These are phyloP conservation scores for Phytophthora sp. DNA, from an alignment of 352 stramenopile species.

Conservation along the genomic window DNA sequence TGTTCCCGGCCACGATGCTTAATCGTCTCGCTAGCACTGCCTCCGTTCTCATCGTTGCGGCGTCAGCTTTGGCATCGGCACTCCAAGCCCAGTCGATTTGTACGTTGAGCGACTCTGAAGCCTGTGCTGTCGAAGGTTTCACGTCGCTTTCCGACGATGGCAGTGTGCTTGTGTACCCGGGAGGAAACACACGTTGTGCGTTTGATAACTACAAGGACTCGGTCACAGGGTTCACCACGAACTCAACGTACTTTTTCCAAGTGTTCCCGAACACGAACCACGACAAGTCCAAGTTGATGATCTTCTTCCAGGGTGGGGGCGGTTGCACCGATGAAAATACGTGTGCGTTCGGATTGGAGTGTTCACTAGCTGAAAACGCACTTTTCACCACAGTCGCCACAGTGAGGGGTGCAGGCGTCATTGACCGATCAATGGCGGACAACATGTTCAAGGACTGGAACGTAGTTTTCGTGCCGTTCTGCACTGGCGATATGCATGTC, in stretches of 20 bases:
- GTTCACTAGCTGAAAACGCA: constrained; percentile 27
- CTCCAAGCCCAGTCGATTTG: constrained; percentile 21
- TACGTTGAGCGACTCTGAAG: constrained; percentile 24
- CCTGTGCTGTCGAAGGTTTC: constrained; percentile 29
- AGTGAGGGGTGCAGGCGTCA: constrained; percentile 41
- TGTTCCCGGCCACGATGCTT: constrained; percentile 4
- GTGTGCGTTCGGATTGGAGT: constrained; percentile 58
- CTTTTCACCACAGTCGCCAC: constrained; percentile 47
- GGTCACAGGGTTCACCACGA: constrained; percentile 30
- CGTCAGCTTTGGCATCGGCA: not conserved
- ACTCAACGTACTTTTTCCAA: too few species aligned
- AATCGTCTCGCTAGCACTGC: not conserved
- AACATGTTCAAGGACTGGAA: constrained; percentile 72
- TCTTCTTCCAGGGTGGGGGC: constrained; percentile 62
- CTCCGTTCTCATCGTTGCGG: constrained; percentile 4
- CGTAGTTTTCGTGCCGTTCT: constrained; percentile 68
- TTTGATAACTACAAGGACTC: constrained; percentile 42
- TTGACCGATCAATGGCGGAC: constrained; percentile 45
- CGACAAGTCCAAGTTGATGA: constrained; percentile 58
- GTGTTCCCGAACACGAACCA: constrained; percentile 42
- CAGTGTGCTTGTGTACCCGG: constrained; percentile 45
- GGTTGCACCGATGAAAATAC: constrained; percentile 55
- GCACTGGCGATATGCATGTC: constrained; percentile 63
- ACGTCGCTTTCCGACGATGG: constrained; percentile 19
- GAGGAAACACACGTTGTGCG: constrained; percentile 45